Evolutionary conservation across 106 monocot species (phyloP), one percentile per base, ranked within the genome.

Genomic region (Dendrobium catenatum): DNA sequence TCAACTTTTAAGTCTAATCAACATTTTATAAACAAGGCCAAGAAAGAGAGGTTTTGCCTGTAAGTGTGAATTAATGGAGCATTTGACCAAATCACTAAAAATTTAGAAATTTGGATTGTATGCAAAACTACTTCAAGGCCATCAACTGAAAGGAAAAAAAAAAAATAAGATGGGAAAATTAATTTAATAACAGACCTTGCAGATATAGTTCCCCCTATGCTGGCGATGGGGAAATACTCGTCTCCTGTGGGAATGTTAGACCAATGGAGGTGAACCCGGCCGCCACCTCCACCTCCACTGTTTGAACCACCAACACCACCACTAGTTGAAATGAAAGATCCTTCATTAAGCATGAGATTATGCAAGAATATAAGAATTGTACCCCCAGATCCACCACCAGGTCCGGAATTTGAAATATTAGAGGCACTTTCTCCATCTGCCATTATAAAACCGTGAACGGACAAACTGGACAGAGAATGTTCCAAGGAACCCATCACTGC

Each of bases 191-290:
- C 73, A 78, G 26, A 97, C 97, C 97, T 93, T 81, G 83, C 81
- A 75, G 49, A 82, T 85, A 99, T 86, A 42, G 72, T 82, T 80
- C 98, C 98, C 40, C 87, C 82, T 67, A 95, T 89, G 81, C 46
- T 93, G 72, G 98, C 98, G 75, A 99, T 76, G 54, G 95, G 91
- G 73, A 88, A 76, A 83, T 99, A 99, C 73, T 91, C 95, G 75
- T 99, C 95, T 17, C 95, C 98, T 8, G 91, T 99, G 15, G 93
- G 84, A 68, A 95, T 90, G 78, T 95, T 78, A 55, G 91, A 84
- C 98, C 98, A 99, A 81, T 99, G 95, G 80, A 99, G 95, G 68
- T 99, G 98, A 82, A 99, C 87, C 75, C 95, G 89, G 67, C 98
- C 98, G 9, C 98, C 98, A 74, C 96, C 94, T 58, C 92, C 92